Conservation (phyloP, 2,329 filamentous ascomycete species). For the Talaromyces sp. region DNA sequence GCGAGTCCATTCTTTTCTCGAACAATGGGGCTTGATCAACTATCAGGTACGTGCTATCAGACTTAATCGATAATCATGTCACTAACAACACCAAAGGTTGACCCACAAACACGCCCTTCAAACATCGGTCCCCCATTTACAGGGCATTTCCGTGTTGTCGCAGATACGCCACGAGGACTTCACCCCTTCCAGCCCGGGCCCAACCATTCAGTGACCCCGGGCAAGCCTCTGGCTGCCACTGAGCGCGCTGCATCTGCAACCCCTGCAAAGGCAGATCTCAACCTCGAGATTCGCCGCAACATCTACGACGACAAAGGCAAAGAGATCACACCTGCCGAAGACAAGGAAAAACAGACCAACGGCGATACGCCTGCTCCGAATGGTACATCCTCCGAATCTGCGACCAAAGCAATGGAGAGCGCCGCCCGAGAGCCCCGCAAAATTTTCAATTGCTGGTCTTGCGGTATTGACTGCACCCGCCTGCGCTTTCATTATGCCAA, state of each 20-base stretch:
- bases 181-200: conserved; percentile 92
- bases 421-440: conserved; percentile 59
- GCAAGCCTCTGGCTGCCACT: conserved; percentile 61
- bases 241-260: conserved; percentile 64
- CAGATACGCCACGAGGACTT: conserved; percentile 88
- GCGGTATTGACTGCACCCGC: conserved; percentile 80
- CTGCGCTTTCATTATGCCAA: conserved; percentile 67
- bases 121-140: conserved; percentile 96
- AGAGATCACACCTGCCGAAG: conserved; percentile 66
- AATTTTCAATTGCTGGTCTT: conserved; percentile 77
- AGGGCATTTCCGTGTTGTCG: conserved; percentile 92
- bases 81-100: conserved; percentile 58
- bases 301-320: conserved; percentile 92
- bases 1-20: conserved; percentile 94
- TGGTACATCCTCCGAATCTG: conserved; percentile 50
- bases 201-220: conserved; percentile 59
- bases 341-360: conserved; percentile 50
- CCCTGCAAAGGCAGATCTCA: conserved; percentile 72
- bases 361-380: conserved; percentile 70
- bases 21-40: conserved; percentile 98
- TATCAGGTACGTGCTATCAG: conserved; percentile 67
- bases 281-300: conserved; percentile 88
- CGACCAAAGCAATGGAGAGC: conserved; percentile 58
- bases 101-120: conserved; percentile 89
- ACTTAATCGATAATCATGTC: conserved; percentile 10